Percentiles rank a stretch among this genome's conserved stretches.
Conservation (phyloP, 2,329 filamentous ascomycete genomes). For the Fonsecaea pugnacius region DNA sequence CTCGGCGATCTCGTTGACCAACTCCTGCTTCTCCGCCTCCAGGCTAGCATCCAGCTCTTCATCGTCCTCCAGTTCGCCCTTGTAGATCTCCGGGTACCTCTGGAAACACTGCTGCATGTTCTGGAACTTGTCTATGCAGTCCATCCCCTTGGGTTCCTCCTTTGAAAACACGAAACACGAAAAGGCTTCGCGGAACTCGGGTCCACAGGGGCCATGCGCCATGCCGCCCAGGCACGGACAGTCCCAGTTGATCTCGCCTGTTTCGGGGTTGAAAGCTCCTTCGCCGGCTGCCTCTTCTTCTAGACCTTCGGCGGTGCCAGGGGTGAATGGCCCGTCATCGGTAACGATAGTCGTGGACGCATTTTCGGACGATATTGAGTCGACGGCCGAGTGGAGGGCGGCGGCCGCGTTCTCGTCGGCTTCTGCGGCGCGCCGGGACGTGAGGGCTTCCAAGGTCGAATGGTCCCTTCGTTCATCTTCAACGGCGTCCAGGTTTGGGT, state of each 20-base stretch:
- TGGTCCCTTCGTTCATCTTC: conserved; percentile 25
- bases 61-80: conserved; percentile 81
- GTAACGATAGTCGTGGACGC: conserved; percentile 28
- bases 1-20: conserved; percentile 37
- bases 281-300: conserved; percentile 84
- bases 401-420: conserved; percentile 53
- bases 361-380: conserved; percentile 31
- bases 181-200: conserved; percentile 93
- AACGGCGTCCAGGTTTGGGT: conserved; percentile 34
- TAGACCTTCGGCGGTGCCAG: conserved; percentile 56
- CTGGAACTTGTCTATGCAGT: conserved; percentile 97
- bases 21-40: conserved; percentile 41
- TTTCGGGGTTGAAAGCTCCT: conserved; percentile 96
- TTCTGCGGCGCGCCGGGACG: conserved; percentile 38
- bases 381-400: conserved; percentile 49
- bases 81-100: conserved; percentile 89
- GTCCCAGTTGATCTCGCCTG: conserved; percentile 99
- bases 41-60: conserved; percentile 56
- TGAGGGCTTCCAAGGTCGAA: conserved; percentile 34
- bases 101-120: conserved; percentile 98
- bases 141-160: conserved; percentile 95
- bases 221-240: conserved; percentile 97
- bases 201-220: conserved; percentile 93
- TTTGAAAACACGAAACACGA: conserved; percentile 97
- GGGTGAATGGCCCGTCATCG: conserved; percentile 31